Percentiles rank a stretch among this genome's conserved stretches.
phyloP scores from a whole-genome alignment of 805 yeast genomes.

The Yamadazyma laniorum region DNA sequence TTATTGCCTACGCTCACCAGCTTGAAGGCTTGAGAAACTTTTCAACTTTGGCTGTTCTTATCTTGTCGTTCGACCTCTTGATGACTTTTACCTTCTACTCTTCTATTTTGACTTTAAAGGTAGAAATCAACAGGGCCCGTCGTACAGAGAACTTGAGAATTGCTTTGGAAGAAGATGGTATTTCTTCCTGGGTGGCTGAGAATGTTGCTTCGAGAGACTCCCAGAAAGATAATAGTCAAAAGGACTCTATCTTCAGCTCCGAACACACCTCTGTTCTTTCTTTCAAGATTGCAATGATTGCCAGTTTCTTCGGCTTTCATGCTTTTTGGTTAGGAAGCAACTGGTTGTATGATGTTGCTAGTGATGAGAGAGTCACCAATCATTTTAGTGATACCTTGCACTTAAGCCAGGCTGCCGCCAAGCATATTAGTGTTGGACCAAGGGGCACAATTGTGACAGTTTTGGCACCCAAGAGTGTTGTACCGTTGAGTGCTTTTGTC shows the following conservation, averaged over 20 bases:
- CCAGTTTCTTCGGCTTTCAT: conserved; percentile 60
- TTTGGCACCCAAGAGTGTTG: conserved; percentile 54
- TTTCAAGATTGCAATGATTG: conserved; percentile 60
- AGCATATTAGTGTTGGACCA: conserved; percentile 43
- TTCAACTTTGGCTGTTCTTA: conserved; percentile 69
- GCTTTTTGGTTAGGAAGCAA: conserved; percentile 67
- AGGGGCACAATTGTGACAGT: conserved; percentile 58
- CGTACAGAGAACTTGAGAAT: conserved; percentile 73
- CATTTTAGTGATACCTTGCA: conserved; percentile 9
- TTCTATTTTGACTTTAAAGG: conserved; percentile 80
- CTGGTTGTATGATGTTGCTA: conserved; percentile 50
- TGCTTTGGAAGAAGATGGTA: conserved; percentile 91
- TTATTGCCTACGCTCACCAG: conserved; percentile 61
- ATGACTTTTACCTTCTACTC: conserved; percentile 79
- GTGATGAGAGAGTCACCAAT: conserved; percentile 7
- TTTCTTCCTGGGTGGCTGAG: conserved; percentile 65
- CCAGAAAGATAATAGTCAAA: conserved; percentile 25
- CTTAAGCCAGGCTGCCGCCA: conserved; percentile 42
- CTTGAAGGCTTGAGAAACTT: conserved; percentile 77
- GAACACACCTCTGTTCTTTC: conserved; percentile 40
- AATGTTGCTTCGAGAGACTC: conserved; percentile 55
- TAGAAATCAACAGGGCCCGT: conserved; percentile 84
- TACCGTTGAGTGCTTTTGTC: conserved; percentile 54
- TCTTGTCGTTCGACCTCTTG: conserved; percentile 67
- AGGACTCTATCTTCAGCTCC: conserved; percentile 22